Evolutionary conservation across 306 rosid genomes (phyloP), one percentile per base, ranked within the genome.

Genomic region (Vigna reflexopilosa): DNA sequence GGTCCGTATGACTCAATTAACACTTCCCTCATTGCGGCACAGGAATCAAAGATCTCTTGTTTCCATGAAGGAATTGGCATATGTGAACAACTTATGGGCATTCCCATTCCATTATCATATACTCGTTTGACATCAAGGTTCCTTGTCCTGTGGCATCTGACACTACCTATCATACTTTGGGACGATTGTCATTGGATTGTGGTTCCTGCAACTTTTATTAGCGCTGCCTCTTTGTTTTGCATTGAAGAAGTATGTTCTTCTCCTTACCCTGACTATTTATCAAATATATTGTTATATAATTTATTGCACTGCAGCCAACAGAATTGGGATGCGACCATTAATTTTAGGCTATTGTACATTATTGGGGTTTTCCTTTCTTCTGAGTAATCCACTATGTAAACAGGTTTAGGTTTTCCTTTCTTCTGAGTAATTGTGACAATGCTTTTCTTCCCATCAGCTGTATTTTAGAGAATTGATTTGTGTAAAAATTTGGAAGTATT

Each of bases 151-250:
- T 93, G 98, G 98, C 93, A 91, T 85, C 70, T 93, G 47, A 93
- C 96, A 4, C 98, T 93, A 11, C 98, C 98, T 49, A 70, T 93
- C 87, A 93, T 91, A 75, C 96, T 93, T 24, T 93, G 98, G 98
- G 97, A 93, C 77, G 98, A 91, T 44, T 93, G 98, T 74, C 97
- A 87, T 8, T 93, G 98, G 98, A 86, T 93, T 65, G 98, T 93
- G 38, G 89, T 93, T 86, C 98, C 98, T 45, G 97, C 98, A 48
- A 93, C 98, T 69, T 93, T 93, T 51, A 16, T 93, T 13, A 93
- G 97, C 7, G 98, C 98, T n/a, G 93, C 98, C 26, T 85, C 98
- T 44, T 84, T 93, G 89, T 93, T 93, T 91, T 91, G 98, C 89
- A 93, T 93, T 54, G 98, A 93, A 83, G 97, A 93, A 83, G 98